phyloP scores from a whole-genome alignment of 768 basidiomycete genomes.

The Aureoboletus auriporus region DNA sequence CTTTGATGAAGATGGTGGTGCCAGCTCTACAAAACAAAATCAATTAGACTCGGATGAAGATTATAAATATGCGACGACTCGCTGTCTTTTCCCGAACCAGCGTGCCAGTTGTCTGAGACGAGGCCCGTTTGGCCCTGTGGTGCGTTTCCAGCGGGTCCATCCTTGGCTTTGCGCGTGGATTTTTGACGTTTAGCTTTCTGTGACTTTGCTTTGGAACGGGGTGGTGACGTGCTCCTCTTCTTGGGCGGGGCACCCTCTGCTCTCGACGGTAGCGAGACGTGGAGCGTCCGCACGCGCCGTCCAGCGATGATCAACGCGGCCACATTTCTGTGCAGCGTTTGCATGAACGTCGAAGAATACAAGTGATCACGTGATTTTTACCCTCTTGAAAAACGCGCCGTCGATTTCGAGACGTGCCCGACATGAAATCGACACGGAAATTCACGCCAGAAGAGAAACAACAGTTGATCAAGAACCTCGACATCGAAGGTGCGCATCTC shows the following conservation, averaged over 20 bases:
- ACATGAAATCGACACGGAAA: slow-evolving; percentile 31
- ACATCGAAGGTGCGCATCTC: slow-evolving; percentile 61
- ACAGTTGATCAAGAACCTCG: slow-evolving; percentile 71
- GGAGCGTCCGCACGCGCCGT: slow-evolving; percentile 15
- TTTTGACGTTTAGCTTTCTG: not conserved
- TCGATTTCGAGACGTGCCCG: not conserved
- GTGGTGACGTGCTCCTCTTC: not conserved
- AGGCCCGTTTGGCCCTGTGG: slow-evolving; percentile 7
- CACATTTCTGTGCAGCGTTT: slow-evolving; percentile 2
- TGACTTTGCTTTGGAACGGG: not conserved
- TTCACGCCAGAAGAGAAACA: slow-evolving; percentile 68
- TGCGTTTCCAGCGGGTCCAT: no score
- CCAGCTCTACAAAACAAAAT: slow-evolving; percentile 5
- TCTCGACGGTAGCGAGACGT: not conserved
- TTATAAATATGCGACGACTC: not conserved
- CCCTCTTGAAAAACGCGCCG: not conserved
- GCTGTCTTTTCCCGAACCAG: slow-evolving; percentile 25
- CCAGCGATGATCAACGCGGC: slow-evolving; percentile 11
- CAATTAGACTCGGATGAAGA: not conserved
- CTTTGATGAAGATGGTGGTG: slow-evolving; percentile 10
- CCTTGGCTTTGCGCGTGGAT: slow-evolving; percentile 1
- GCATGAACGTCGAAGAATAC: not conserved
- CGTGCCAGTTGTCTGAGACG: slow-evolving; percentile 5
- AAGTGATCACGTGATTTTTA: slow-evolving; percentile 8
- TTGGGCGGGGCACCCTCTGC: not conserved